Evolutionary conservation across 1,284 basidiomycete genomes (phyloP).

Genomic region (Ustilago hordei): DNA sequence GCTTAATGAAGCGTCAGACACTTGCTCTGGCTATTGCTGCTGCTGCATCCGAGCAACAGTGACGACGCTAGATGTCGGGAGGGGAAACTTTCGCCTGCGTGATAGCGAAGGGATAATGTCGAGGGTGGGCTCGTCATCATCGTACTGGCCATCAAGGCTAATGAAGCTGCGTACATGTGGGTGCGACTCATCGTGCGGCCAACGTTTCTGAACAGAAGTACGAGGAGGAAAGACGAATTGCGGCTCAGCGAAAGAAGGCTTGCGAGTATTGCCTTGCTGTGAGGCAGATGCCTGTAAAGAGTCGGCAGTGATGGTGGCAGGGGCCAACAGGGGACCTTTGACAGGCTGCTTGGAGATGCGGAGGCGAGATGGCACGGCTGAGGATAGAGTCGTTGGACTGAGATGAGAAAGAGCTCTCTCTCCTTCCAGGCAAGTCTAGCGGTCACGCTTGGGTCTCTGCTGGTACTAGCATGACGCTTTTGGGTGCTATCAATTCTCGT

Average conservation of each 20-base stretch:
- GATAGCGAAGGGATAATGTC: conserved; percentile 43
- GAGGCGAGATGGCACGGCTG: conserved; percentile 17
- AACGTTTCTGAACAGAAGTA: neutral
- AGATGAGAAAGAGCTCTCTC: neutral
- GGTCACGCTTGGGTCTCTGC: neutral
- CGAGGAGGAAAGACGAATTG: conserved; percentile 36
- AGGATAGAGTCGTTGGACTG: neutral
- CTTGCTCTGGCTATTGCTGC: neutral
- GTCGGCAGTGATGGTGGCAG: conserved; percentile 14
- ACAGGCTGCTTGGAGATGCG: conserved; percentile 25
- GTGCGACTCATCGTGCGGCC: conserved; percentile 1
- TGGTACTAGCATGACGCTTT: neutral
- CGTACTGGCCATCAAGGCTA: conserved; percentile 16
- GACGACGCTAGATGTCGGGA: neutral
- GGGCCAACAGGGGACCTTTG: conserved; percentile 26
- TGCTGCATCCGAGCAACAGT: neutral
- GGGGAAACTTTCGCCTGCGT: conserved; percentile 19
- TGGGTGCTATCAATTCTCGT: neutral
- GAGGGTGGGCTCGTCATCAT: conserved; percentile 39
- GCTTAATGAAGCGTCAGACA: conserved; percentile 4
- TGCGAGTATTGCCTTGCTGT: neutral
- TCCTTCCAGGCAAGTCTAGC: neutral
- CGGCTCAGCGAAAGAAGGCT: conserved; percentile 2
- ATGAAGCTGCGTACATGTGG: conserved; percentile 17
- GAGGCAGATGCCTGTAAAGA: neutral